Conservation (phyloP, 2,329 filamentous ascomycete genomes). For the Aspergillus glaucus region DNA sequence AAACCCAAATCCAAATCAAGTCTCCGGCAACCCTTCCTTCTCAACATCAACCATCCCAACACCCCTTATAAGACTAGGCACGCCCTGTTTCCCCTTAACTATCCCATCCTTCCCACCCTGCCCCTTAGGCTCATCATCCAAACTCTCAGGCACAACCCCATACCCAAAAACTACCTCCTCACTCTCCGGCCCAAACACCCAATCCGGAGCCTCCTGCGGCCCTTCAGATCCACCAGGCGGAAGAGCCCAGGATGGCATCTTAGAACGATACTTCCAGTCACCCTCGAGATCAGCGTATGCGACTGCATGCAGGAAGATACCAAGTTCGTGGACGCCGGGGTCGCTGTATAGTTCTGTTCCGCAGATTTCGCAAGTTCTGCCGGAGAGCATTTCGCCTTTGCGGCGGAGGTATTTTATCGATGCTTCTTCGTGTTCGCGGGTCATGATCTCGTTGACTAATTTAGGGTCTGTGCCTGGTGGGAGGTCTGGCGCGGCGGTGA, state of each 20-base stretch:
- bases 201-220: constrained; percentile 57
- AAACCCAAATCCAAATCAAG: background rate
- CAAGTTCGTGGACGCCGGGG: constrained; percentile 81
- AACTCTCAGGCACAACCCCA: constrained; percentile 22
- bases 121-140: constrained; percentile 17
- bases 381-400: constrained; percentile 90
- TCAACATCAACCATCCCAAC: constrained; percentile 27
- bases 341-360: constrained; percentile 88
- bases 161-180: constrained; percentile 36
- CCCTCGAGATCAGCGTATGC: constrained; percentile 80
- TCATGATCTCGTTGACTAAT: constrained; percentile 36
- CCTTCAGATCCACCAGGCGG: constrained; percentile 68
- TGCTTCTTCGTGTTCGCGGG: constrained; percentile 64
- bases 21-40: background rate
- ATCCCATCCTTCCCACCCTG: constrained; percentile 4
- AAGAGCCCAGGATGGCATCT: constrained; percentile 78
- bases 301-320: constrained; percentile 87
- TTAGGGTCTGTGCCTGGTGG: constrained; percentile 31
- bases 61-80: constrained; percentile 26
- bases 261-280: constrained; percentile 79
- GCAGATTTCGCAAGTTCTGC: constrained; percentile 72
- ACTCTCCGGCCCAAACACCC: constrained; percentile 31
- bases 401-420: constrained; percentile 82
- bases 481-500: constrained; percentile 33
- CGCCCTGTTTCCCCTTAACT: constrained; percentile 9